Evolutionary conservation across 2,329 filamentous ascomycete species (phyloP).

Genomic region (Rhynchosporium secalis): DNA sequence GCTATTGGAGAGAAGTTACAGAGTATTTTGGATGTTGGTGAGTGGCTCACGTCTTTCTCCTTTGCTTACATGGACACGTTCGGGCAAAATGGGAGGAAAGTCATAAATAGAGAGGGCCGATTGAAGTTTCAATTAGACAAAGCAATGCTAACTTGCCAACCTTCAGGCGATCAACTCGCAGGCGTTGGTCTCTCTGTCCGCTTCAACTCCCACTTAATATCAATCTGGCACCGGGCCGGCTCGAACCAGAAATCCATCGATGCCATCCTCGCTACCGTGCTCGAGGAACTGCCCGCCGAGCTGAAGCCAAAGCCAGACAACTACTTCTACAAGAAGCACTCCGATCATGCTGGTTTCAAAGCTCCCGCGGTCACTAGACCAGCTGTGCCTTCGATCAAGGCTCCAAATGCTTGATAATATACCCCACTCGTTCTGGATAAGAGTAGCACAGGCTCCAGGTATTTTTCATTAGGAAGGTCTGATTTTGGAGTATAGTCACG

Average conservation of each 20-base stretch:
- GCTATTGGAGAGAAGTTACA: conserved; percentile 83
- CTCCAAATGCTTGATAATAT: conserved; percentile 30
- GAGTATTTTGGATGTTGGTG: conserved; percentile 68
- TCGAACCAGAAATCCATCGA: conserved; percentile 78
- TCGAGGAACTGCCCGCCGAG: conserved; percentile 72
- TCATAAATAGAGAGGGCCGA: not conserved
- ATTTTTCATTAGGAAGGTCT: not conserved
- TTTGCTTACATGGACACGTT: not conserved
- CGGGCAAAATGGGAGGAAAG: conserved; percentile 3
- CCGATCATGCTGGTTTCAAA: conserved; percentile 82
- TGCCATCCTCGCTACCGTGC: conserved; percentile 68
- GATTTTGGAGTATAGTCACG: conserved; percentile 6
- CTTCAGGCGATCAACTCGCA: conserved; percentile 78
- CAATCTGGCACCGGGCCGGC: conserved; percentile 90
- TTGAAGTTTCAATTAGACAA: not conserved
- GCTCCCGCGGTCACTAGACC: conserved; percentile 44
- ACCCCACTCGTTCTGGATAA: too few relatives aligned
- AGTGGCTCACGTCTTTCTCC: conserved; percentile 34
- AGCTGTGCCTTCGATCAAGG: conserved; percentile 30
- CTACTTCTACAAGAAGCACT: conserved; percentile 88
- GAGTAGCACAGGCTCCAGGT: too few relatives aligned
- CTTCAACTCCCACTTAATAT: conserved; percentile 85
- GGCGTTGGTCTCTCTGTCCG: conserved; percentile 84
- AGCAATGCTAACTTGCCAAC: conserved; percentile 20
- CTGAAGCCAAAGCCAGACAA: conserved; percentile 69